Conservation (phyloP, 305 asterid species). For the Plantago rigida region DNA sequence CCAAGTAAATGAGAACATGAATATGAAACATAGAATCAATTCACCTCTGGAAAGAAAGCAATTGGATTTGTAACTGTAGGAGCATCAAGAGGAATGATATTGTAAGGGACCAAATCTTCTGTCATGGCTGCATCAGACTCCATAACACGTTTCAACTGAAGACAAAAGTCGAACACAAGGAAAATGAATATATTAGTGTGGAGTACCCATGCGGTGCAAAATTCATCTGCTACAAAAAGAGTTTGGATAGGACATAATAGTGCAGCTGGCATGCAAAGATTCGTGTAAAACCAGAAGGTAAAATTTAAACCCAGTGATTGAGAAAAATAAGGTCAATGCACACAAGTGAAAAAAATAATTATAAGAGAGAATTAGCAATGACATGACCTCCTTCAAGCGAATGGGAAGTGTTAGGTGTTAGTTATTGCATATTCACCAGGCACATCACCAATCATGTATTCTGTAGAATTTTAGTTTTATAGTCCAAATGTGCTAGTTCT, state of each 20-base stretch:
- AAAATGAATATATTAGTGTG: slow-evolving; percentile 12
- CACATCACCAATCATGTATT: neutral
- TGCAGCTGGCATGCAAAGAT: too few species aligned
- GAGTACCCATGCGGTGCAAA: too few species aligned
- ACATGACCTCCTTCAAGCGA: slow-evolving; percentile 9
- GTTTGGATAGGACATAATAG: too few species aligned
- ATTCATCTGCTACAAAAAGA: too few species aligned
- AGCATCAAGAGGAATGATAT: slow-evolving; percentile 89
- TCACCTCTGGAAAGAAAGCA: slow-evolving; percentile 71
- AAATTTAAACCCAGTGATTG: slow-evolving; percentile 5
- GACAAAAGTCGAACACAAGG: slow-evolving; percentile 23
- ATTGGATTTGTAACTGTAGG: slow-evolving; percentile 66
- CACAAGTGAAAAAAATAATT: neutral
- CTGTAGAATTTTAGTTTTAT: neutral
- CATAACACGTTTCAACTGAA: slow-evolving; percentile 82
- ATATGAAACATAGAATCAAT: slow-evolving; percentile 18
- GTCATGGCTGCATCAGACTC: slow-evolving; percentile 95
- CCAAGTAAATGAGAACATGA: slow-evolving; percentile 6
- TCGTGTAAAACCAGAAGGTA: neutral
- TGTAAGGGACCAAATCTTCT: slow-evolving; percentile 73
- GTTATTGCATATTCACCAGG: neutral
- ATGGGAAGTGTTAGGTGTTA: slow-evolving; percentile 1
- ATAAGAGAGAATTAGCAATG: slow-evolving; percentile 4
- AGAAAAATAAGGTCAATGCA: neutral
- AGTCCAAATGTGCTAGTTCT: neutral